Evolutionary conservation across 2,329 filamentous ascomycete genomes (phyloP), one percentile per base, ranked within the genome.

Genomic region (Myriosclerotinia duriaeana): DNA sequence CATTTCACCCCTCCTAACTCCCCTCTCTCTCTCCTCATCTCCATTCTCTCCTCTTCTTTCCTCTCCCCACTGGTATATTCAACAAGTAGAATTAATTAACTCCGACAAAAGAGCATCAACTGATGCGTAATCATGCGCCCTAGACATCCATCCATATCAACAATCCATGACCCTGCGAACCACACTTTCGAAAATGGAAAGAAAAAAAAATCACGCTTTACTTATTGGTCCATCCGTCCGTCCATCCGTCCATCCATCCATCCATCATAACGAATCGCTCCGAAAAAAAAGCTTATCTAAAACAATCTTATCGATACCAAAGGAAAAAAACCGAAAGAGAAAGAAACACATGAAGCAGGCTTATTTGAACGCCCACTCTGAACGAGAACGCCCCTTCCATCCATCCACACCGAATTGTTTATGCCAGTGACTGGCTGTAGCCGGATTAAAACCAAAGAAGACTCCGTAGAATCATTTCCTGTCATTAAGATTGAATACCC

Each of bases 201-300:
- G 12, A 12, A 48, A 36, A 12, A 15, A 36, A 44, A 58, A n/a
- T 36, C 53, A 50, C 6, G n/a, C 58, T 50, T 20, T 14, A 60
- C n/a, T 26, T 50, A 36, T 50, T 36, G 44, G 22, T n/a, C 53
- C 34, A 11, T 54, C 34, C 53, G 34, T 36, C 53, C 53, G 3
- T 38, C 53, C 53, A 8, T 54, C 34, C 53, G 8, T 50, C 58
- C 30, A 5, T 34, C 30, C 30, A 38, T n/a, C 53, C 34, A 11
- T 54, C 34, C 53, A 20, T 60, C 58, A 38, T 60, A 50, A 50
- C n/a, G 30, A 60, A 50, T 60, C 30, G 56, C 56, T 50, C 44
- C 56, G 20, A 5, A 5, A 17, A 20, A 50, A 17, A 60, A 36
- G 30, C 58, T 22, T 30, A n/a, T 60, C 58, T 50, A 60, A 60